Conservation (phyloP, 2,329 filamentous ascomycete species). For the Penicillium sp. region DNA sequence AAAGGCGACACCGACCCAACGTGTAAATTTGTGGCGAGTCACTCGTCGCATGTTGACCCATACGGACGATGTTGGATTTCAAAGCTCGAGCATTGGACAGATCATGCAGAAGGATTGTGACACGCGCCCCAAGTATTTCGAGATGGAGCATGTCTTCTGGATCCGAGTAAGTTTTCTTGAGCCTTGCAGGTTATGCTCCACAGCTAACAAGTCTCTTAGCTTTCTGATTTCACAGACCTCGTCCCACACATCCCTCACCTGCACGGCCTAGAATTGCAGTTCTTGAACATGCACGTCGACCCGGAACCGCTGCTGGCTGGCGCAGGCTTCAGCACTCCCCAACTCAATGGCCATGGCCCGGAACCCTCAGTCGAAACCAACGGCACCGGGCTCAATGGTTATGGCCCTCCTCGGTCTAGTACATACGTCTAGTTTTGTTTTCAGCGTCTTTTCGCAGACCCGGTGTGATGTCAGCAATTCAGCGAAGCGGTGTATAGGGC, state of each 20-base stretch:
- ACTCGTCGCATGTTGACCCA: conserved; percentile 48
- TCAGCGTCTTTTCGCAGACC: conserved; percentile 22
- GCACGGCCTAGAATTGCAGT: conserved; percentile 41
- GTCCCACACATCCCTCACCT: conserved; percentile 51
- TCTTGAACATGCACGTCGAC: conserved; percentile 44
- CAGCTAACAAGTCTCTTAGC: conserved; percentile 30
- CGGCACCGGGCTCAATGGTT: conserved; percentile 34
- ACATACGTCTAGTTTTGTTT: conserved; percentile 42
- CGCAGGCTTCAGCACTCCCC: conserved; percentile 19
- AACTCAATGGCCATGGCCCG: conserved; percentile 35
- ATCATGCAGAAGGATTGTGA: conserved; percentile 45
- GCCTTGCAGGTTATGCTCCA: not conserved
- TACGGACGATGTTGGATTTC: conserved; percentile 39
- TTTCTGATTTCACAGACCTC: conserved; percentile 52
- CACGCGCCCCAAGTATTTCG: conserved; percentile 49
- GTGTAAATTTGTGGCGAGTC: conserved; percentile 50
- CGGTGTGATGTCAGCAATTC: conserved; percentile 22
- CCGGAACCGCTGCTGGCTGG: conserved; percentile 34
- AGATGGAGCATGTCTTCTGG: conserved; percentile 54
- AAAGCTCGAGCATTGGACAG: conserved; percentile 40
- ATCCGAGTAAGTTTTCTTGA: conserved; percentile 42
- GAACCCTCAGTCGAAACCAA: conserved; percentile 29
- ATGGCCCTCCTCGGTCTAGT: conserved; percentile 38
- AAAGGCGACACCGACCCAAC: conserved; percentile 44
- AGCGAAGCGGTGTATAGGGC: conserved; percentile 32